phyloP scores from a whole-genome alignment of 352 stramenopile species.

The Globisporangium camurandrum region DNA sequence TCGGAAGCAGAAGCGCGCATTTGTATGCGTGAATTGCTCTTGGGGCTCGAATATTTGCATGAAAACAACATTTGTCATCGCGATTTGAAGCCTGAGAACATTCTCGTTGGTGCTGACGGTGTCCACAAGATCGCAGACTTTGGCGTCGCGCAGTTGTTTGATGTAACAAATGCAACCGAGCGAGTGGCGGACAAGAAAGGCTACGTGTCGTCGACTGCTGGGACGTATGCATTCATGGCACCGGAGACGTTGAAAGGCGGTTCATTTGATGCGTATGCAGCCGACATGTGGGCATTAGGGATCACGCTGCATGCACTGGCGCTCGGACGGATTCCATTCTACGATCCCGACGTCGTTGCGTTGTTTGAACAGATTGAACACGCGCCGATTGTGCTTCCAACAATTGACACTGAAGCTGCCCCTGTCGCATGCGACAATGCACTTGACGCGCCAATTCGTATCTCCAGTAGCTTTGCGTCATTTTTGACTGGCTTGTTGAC shows the following conservation, averaged over 20 bases:
- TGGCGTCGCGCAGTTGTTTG: conserved; percentile 78
- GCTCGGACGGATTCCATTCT: conserved; percentile 81
- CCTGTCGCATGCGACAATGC: too few relatives aligned
- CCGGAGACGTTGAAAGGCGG: conserved; percentile 76
- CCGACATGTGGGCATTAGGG: conserved; percentile 84
- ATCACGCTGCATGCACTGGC: conserved; percentile 77
- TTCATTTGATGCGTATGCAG: conserved; percentile 71
- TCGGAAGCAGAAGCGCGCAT: conserved; percentile 43
- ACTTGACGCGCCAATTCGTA: not conserved
- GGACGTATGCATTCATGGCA: conserved; percentile 82
- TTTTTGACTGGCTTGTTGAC: conserved; percentile 61
- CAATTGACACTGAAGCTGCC: too few relatives aligned
- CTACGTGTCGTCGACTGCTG: conserved; percentile 69
- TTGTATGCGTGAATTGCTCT: conserved; percentile 65
- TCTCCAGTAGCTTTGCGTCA: conserved; percentile 30
- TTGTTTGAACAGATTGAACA: conserved; percentile 83
- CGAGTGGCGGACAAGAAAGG: conserved; percentile 39
- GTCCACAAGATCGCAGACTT: conserved; percentile 84
- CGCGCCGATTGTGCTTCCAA: conserved; percentile 26
- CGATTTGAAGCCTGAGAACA: conserved; percentile 84
- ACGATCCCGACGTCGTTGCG: conserved; percentile 65
- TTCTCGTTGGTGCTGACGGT: conserved; percentile 56
- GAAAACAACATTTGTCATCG: conserved; percentile 84
- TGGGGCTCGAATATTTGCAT: conserved; percentile 79
- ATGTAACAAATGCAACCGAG: conserved; percentile 8